phyloP scores from a whole-genome alignment of 75 land plant species.

The Pseudotsuga menziesii region DNA sequence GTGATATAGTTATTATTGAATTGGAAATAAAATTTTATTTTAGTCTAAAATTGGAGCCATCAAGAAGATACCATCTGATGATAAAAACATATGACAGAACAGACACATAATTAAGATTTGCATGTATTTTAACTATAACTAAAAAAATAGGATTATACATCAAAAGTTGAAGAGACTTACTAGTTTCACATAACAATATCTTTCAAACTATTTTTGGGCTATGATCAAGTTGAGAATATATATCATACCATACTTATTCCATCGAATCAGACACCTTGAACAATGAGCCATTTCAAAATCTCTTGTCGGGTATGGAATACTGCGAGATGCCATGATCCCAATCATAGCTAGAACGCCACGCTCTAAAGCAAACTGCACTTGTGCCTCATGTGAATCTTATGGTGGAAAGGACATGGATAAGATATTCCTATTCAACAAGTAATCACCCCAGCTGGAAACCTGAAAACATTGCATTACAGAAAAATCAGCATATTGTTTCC shows the following conservation, averaged over 20 bases:
- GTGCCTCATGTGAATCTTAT: conserved; percentile 74
- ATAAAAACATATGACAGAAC: not conserved
- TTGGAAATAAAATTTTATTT: too few relatives aligned
- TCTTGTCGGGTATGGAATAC: conserved; percentile 68
- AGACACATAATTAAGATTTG: not conserved
- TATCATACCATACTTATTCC: conserved; percentile 21
- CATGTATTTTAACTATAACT: not conserved
- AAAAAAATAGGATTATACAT: not conserved
- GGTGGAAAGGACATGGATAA: conserved; percentile 94
- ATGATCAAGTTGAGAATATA: not conserved
- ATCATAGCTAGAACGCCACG: conserved; percentile 88
- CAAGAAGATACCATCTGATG: conserved; percentile 29
- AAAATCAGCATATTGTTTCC: not conserved
- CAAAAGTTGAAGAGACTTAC: not conserved
- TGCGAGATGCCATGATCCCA: conserved; percentile 53
- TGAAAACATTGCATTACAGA: not conserved
- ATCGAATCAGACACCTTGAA: conserved; percentile 74
- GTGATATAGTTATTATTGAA: too few relatives aligned
- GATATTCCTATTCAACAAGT: conserved; percentile 41
- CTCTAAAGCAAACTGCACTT: conserved; percentile 84
- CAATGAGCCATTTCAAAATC: conserved; percentile 89
- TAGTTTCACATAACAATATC: not conserved
- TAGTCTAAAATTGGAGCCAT: too few relatives aligned
- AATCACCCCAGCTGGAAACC: too few relatives aligned
- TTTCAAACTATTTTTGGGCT: not conserved